Evolutionary conservation across 495 filamentous ascomycete genomes (phyloP).

Genomic region (Xylaria castorea): DNA sequence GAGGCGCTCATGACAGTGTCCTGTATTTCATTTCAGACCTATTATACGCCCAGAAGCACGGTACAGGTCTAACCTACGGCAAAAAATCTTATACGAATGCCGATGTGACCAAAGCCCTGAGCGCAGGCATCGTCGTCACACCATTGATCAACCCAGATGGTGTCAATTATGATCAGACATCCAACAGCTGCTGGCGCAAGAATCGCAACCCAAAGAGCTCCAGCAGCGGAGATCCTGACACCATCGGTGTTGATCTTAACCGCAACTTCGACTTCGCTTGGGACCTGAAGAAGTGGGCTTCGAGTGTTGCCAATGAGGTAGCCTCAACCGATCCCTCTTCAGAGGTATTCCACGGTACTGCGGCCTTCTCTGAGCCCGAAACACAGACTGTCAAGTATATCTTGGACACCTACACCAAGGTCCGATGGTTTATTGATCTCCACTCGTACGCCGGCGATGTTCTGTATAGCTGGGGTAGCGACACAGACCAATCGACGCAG

Average conservation of each 20-base stretch:
- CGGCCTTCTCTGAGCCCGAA: constrained; percentile 47
- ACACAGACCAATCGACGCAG: constrained; percentile 42
- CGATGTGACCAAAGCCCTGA: constrained; percentile 45
- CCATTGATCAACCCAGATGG: constrained; percentile 52
- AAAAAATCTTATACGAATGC: constrained; percentile 46
- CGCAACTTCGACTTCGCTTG: constrained; percentile 50
- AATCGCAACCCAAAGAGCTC: constrained; percentile 45
- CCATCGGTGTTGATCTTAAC: constrained; percentile 48
- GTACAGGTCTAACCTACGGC: constrained; percentile 48
- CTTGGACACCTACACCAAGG: constrained; percentile 47
- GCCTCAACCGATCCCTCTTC: constrained; percentile 41
- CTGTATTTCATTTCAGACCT: constrained; percentile 49
- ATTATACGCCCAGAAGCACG: constrained; percentile 44
- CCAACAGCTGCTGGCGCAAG: constrained; percentile 49
- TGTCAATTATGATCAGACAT: constrained; percentile 45
- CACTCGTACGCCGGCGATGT: constrained; percentile 49
- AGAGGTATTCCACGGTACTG: constrained; percentile 43
- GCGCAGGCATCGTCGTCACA: constrained; percentile 48
- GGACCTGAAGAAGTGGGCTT: constrained; percentile 44
- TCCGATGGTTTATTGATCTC: constrained; percentile 53
- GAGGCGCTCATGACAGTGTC: constrained; percentile 44
- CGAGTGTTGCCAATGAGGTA: constrained; percentile 29
- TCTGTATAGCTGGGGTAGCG: constrained; percentile 52
- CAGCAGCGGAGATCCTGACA: constrained; percentile 16
- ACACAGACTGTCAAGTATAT: constrained; percentile 44